Evolutionary conservation across 768 basidiomycete genomes (phyloP).

Genomic region (Tremella fuciformis): DNA sequence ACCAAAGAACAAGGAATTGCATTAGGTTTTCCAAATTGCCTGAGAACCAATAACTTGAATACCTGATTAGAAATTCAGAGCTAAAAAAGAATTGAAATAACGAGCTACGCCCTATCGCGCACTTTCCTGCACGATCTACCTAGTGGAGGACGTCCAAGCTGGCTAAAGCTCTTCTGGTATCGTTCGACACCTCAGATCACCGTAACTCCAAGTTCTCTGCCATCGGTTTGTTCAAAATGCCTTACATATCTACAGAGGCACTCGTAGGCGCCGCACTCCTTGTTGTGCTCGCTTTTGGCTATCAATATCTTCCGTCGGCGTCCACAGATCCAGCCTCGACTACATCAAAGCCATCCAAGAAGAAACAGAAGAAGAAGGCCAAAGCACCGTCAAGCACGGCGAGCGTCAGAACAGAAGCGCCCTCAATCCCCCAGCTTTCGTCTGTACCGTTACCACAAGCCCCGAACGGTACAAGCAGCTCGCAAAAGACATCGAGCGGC

Average conservation of each 20-base stretch:
- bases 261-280: slow-evolving; percentile 37
- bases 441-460: too few relatives aligned
- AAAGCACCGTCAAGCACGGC: slow-evolving; percentile 3
- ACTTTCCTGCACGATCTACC: too few relatives aligned
- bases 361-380: slow-evolving; percentile 35
- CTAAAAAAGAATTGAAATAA: too few relatives aligned
- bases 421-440: not conserved
- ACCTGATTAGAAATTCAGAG: too few relatives aligned
- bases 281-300: slow-evolving; percentile 37
- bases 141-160: not conserved
- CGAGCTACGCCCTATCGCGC: too few relatives aligned
- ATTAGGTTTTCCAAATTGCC: too few relatives aligned
- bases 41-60: too few relatives aligned
- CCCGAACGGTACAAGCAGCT: too few relatives aligned
- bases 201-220: too few relatives aligned
- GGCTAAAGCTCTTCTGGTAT: not conserved
- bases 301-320: slow-evolving; percentile 28
- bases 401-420: not conserved
- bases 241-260: slow-evolving; percentile 46
- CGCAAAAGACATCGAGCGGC: not conserved
- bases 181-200: not conserved
- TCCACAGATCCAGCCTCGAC: not conserved
- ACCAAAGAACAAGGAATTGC: too few relatives aligned
- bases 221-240: too few relatives aligned
- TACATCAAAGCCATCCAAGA: slow-evolving; percentile 14